phyloP scores from a whole-genome alignment of 176 grass and related monocot genomes.

The Rhipidocladum racemiflorum region DNA sequence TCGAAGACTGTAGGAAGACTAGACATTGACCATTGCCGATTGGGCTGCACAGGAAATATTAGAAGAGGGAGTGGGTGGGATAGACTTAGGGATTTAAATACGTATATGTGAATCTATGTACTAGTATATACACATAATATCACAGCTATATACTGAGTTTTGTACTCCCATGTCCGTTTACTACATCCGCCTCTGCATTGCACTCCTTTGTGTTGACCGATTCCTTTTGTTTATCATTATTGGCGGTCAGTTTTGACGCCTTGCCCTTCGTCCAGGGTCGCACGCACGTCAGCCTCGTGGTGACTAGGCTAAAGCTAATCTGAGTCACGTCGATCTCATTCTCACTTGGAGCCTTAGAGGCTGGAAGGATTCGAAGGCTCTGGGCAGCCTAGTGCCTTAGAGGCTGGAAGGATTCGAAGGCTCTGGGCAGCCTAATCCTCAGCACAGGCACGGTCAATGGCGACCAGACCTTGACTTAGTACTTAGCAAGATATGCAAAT shows the following conservation, averaged over 20 bases:
- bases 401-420: neutral
- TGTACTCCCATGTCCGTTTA: no score
- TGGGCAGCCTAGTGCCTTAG: no score
- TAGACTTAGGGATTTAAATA: no score
- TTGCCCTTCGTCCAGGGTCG: slow-evolving; percentile 1
- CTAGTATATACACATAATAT: no score
- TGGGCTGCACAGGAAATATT: no score
- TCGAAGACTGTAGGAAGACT: no score
- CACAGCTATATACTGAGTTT: no score
- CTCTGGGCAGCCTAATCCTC: neutral
- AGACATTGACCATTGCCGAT: no score
- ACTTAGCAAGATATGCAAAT: neutral
- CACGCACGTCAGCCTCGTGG: slow-evolving; percentile 9
- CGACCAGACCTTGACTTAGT: neutral
- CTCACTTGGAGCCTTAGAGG: neutral
- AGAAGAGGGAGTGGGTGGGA: no score
- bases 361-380: neutral
- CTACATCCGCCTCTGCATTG: no score
- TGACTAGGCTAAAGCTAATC: slow-evolving; percentile 13
- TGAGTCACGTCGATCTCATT: slow-evolving; percentile 6
- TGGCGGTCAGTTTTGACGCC: neutral
- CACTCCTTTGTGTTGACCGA: neutral
- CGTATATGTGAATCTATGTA: no score
- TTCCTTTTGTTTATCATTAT: neutral
- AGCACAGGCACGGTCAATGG: neutral